Base-by-base conservation (phyloP, 2,329 filamentous ascomycete species). In the Exophiala spinifera region DNA sequence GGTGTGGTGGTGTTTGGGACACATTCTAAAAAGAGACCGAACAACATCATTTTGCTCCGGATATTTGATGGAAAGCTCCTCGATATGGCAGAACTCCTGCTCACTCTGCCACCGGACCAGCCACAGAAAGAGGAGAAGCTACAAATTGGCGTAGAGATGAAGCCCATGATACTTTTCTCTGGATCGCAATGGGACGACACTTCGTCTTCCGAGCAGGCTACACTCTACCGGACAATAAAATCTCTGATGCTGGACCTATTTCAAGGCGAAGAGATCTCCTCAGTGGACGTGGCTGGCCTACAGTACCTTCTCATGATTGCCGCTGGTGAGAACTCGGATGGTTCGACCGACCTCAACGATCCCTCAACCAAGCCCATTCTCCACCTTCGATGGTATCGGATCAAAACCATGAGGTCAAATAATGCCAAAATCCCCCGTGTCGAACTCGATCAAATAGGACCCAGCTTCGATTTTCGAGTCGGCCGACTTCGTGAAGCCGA, bases 371-470 rank as follows among this genome's bases (percentile, higher is more conserved):
- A 70, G 14, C 74, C 75, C 1, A 63, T 74, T 51, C 75, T 86
- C 31, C 80, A 82, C 63, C 72, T 96, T 65, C 84, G 94, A 56
- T 86, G 88, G 68, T 97, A 96, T 74, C 82, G 91, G 64, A 86
- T 97, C 64, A 79, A 81, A 66, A 97, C 94, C 46, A 89, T 89
- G 80, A 87, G 87, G 68, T 90, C 86, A 63, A 58, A 59, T 17
- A 91, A 91, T 6, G 88, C 94, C 72, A 89, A 86, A 67, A 77
- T 97, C 42, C 94, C 94, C 6, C 84, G 91, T 51, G 88, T 99
- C 15, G 92, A 97, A 71, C 81, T 97, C 53, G 91, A 96, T 72
- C 91, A 96, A 76, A 95, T 96, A 76, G 92, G 94, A 0, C 94
- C 94, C 3, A 83, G 92, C 61, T 90, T 97, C 75, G 91, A 96